Base-by-base conservation (phyloP, 495 filamentous ascomycete genomes). In the Podospora australis region DNA sequence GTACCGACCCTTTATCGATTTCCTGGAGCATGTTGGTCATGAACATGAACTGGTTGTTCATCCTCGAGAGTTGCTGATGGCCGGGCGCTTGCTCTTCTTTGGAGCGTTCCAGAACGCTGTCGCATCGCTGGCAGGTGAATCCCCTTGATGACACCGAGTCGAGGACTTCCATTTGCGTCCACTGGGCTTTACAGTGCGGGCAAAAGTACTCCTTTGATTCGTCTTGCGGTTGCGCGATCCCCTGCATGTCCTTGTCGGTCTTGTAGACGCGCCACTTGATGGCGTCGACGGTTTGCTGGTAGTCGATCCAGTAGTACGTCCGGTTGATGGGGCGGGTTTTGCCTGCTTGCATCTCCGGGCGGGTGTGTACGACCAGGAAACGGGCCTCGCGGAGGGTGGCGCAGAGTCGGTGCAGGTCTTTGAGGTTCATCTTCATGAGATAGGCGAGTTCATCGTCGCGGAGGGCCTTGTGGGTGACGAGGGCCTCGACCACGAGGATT, bases 241-340 rank as follows among this genome's bases (percentile, higher is more conserved):
- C 77, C 62, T 95, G 88, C 53, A 97, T 88, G 17, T 80, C 81
- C 60, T 88, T 85, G 44, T 88, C 88, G 48, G 96, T 72, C 41
- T 80, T 79, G 63, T 88, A 88, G 44, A 96, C 82, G 54, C 87
- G 84, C 72, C 85, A 99, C 59, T 99, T 99, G 72, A 96, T 90
- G 11, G 89, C 90, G 66, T 99, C 92, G 64, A 99, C 86, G 46
- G 90, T 87, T 29, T 86, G 87, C 44, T 91, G 88, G 57, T 92
- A 89, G 59, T 96, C 88, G 68, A 99, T 88, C 69, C 86, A 99
- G 69, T 94, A 99, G 71, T 95, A 96, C 43, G 90, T 95, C 35
- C 86, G 80, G 59, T 83, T 86, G 35, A 85, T 79, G 2, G 88
- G 84, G 9, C 88, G 85, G 50, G 86, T 83, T 35, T 88, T 84